phyloP scores from a whole-genome alignment of 148 eudicot species.

The Agrostemma githago region DNA sequence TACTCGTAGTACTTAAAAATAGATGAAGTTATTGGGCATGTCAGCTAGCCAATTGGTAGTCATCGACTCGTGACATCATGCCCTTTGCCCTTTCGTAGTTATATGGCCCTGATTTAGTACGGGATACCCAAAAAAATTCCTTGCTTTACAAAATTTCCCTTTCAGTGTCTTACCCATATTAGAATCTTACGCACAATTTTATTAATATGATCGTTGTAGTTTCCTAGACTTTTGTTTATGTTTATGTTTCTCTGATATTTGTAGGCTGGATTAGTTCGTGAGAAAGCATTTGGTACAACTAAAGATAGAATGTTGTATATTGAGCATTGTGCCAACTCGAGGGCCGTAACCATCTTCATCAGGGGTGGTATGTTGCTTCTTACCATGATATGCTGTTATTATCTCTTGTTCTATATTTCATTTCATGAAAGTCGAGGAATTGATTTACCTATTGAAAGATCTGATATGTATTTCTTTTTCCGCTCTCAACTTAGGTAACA shows the following conservation, averaged over 20 bases:
- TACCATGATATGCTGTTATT: not conserved
- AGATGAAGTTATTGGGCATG: no score
- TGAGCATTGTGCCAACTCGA: constrained; percentile 97
- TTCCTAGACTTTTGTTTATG: no score
- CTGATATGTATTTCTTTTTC: not conserved
- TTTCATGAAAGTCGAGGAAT: not conserved
- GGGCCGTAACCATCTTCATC: constrained; percentile 91
- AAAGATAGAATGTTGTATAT: constrained; percentile 93
- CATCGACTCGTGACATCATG: no score
- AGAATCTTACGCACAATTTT: no score
- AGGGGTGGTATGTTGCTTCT: constrained; percentile 65
- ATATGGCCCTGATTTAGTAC: no score
- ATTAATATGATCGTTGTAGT: no score
- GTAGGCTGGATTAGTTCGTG: constrained; percentile 97
- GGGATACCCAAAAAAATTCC: no score
- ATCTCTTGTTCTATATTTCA: not conserved
- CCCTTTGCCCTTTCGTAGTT: no score
- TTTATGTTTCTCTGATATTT: constrained; percentile 3
- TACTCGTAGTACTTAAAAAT: no score
- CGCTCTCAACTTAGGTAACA: constrained; percentile 57
- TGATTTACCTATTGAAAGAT: not conserved
- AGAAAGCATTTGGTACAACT: constrained; percentile 91
- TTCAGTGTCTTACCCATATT: no score
- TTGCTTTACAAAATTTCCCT: no score
- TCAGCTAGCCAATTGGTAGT: no score